Percentiles rank a stretch among this genome's conserved stretches.
These are phyloP conservation scores for Martiniozyma asiatica DNA, from an alignment of 1,139 yeast genomes.

Conservation along the genomic window DNA sequence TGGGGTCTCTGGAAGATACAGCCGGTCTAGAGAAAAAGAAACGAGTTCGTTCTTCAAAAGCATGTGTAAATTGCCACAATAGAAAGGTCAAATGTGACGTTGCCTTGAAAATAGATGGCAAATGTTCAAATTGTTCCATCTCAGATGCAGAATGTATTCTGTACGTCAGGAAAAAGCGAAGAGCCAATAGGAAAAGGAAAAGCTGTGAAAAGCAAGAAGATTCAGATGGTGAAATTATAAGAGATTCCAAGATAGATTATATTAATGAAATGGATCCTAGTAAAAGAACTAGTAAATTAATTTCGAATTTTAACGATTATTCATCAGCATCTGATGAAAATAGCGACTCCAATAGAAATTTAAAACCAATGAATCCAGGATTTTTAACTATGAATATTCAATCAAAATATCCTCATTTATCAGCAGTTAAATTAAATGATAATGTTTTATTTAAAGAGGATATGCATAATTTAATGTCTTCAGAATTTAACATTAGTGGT, in stretches of 20 bases:
- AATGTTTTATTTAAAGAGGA: conserved; percentile 13
- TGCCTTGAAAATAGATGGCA: conserved; percentile 29
- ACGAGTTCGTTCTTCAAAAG: conserved; percentile 40
- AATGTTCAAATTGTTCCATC: conserved; percentile 44
- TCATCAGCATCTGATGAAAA: conserved; percentile 3
- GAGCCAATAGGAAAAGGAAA: conserved; percentile 5
- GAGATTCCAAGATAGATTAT: background rate
- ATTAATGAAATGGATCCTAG: background rate
- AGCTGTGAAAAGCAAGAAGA: background rate
- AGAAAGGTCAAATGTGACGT: conserved; percentile 43
- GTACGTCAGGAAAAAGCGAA: conserved; percentile 29
- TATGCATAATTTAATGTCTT: conserved; percentile 9
- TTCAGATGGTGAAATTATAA: background rate
- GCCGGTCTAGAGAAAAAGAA: too few relatives aligned
- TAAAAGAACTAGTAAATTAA: conserved; percentile 1
- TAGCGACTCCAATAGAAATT: background rate
- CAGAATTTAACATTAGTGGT: conserved; percentile 8
- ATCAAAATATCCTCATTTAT: conserved; percentile 10
- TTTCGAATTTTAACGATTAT: conserved; percentile 6
- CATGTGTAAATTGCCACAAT: conserved; percentile 42
- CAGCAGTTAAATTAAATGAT: conserved; percentile 13
- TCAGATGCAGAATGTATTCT: conserved; percentile 41
- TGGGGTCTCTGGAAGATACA: too few relatives aligned
- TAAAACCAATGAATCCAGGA: background rate
- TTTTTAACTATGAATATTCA: conserved; percentile 12